Evolutionary conservation across 768 basidiomycete species (phyloP).

Genomic region (Boletus reticulatus): DNA sequence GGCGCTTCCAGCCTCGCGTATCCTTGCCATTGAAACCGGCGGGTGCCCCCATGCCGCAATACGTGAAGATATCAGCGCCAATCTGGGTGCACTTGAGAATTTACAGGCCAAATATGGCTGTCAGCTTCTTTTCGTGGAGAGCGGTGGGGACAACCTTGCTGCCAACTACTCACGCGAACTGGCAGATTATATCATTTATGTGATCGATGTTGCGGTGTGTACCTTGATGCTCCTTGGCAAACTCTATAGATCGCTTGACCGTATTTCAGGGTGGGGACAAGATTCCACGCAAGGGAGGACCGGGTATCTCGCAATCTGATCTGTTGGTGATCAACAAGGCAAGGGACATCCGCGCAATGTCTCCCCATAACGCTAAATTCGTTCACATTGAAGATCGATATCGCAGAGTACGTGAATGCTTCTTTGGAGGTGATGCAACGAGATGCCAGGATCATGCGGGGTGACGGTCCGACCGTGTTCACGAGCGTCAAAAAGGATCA

Average conservation of each 20-base stretch:
- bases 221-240: background rate
- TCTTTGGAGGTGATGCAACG: conserved; percentile 94
- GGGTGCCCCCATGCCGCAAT: conserved; percentile 99
- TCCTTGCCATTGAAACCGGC: conserved; percentile 96
- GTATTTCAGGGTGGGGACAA: conserved; percentile 90
- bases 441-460: conserved; percentile 92
- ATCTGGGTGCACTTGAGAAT: conserved; percentile 93
- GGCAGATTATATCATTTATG: conserved; percentile 96
- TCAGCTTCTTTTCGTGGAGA: conserved; percentile 92
- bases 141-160: conserved; percentile 95
- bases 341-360: background rate
- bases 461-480: conserved; percentile 91
- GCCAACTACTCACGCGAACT: conserved; percentile 96
- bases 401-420: conserved; percentile 89
- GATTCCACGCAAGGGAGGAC: conserved; percentile 96
- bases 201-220: conserved; percentile 80
- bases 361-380: background rate
- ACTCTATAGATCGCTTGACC: conserved; percentile 1
- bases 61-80: conserved; percentile 96
- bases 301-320: conserved; percentile 96
- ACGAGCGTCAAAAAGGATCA: conserved; percentile 74
- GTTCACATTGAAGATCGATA: conserved; percentile 65
- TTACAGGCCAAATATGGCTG: conserved; percentile 89
- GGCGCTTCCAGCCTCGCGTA: conserved; percentile 80
- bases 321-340: conserved; percentile 95